Conservation (phyloP, 1,284 basidiomycete genomes). For the Ceraceosorus bombacis region DNA sequence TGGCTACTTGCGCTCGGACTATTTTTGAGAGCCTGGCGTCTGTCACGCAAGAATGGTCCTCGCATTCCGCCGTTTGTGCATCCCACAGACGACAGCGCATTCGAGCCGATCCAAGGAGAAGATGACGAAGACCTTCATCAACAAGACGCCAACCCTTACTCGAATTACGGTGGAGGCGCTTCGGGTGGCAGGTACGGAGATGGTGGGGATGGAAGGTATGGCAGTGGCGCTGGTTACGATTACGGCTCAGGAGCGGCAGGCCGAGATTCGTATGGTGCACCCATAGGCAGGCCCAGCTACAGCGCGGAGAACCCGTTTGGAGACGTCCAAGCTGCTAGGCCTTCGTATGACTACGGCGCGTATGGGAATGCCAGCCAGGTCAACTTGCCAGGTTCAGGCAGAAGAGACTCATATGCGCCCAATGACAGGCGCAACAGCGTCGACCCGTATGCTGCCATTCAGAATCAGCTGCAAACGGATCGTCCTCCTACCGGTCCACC, state of each 20-base stretch:
- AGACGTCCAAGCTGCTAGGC: not conserved
- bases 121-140: constrained; percentile 17
- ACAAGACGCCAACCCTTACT: not conserved
- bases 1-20: constrained; percentile 30
- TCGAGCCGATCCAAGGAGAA: constrained; percentile 30
- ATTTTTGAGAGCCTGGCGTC: constrained; percentile 35
- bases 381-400: too few species aligned
- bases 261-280: too few species aligned
- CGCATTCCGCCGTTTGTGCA: constrained; percentile 40
- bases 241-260: not conserved
- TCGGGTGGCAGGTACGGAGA: constrained; percentile 9
- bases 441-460: constrained; percentile 28
- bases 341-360: constrained; percentile 5
- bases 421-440: constrained; percentile 8
- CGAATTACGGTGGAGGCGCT: constrained; percentile 13
- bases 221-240: constrained; percentile 6
- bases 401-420: not conserved
- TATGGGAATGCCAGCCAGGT: constrained; percentile 9
- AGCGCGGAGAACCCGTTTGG: constrained; percentile 22
- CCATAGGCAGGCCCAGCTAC: constrained; percentile 13
- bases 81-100: constrained; percentile 34
- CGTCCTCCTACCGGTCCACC: constrained; percentile 16
- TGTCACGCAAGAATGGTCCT: constrained; percentile 40
- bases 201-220: constrained; percentile 13
- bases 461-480: constrained; percentile 21